A percentile compares a stretch with the other conserved stretches of the same genome.
Conservation (phyloP, 176 grass and related monocot genomes). For the Aegilops speltoides region DNA sequence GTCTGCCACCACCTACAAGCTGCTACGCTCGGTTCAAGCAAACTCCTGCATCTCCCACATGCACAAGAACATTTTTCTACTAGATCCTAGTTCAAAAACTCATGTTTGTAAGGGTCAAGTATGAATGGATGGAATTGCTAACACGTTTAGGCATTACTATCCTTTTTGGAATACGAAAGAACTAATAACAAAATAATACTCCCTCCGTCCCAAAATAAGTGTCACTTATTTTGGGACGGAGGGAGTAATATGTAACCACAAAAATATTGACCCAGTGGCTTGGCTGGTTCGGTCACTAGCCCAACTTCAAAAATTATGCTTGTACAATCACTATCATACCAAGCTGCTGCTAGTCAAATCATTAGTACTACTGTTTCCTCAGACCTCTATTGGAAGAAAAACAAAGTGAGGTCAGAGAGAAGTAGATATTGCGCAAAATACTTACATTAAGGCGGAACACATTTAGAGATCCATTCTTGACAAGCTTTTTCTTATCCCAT, state of each 20-base stretch:
- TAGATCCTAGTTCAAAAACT: too few species aligned
- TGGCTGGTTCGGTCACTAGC: neutral
- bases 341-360: slow-evolving; percentile 6
- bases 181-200: neutral
- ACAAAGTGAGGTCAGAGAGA: neutral
- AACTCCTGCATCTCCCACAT: neutral
- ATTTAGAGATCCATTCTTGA: slow-evolving; percentile 72
- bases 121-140: too few species aligned
- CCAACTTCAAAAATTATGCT: neutral
- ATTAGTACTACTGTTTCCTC: neutral
- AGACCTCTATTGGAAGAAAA: neutral
- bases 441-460: slow-evolving; percentile 62
- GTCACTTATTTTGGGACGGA: too few species aligned
- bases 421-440: neutral
- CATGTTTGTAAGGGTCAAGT: too few species aligned
- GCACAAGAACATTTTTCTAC: neutral
- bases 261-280: neutral
- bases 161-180: neutral
- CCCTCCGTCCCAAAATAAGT: too few species aligned
- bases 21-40: neutral
- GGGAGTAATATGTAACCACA: neutral
- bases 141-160: neutral
- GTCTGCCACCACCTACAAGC: neutral
- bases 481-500: slow-evolving; percentile 55
- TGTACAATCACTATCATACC: neutral